Conservation (phyloP, 2,329 filamentous ascomycete species). For the Microcera coccophila region DNA sequence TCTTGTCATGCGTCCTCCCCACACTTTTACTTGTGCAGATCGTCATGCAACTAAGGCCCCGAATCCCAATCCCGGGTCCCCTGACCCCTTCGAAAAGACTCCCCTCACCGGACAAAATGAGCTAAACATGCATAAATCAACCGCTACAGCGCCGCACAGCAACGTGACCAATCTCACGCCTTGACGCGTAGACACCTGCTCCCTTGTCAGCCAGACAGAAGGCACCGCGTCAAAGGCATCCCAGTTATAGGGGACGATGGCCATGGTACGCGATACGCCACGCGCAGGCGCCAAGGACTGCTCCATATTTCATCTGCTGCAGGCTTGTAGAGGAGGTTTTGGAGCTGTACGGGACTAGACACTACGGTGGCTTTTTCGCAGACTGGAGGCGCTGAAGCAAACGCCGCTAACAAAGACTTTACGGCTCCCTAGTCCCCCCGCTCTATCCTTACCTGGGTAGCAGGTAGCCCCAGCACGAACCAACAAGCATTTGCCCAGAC, state of each 20-base stretch:
- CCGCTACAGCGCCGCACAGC: not conserved
- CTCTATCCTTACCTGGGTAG: too few relatives aligned
- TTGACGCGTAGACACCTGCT: not conserved
- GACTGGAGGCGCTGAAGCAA: too few relatives aligned
- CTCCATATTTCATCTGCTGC: constrained; percentile 1
- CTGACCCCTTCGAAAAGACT: not conserved
- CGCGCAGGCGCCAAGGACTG: not conserved
- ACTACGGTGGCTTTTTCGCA: too few relatives aligned
- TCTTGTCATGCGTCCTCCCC: not conserved
- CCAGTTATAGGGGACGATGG: not conserved
- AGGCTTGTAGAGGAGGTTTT: not conserved
- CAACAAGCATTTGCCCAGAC: too few relatives aligned
- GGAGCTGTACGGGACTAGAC: too few relatives aligned
- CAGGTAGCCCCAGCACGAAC: not conserved
- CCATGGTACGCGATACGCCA: not conserved
- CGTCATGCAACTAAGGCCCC: not conserved
- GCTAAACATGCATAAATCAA: not conserved
- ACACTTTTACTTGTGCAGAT: not conserved
- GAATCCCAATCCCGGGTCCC: not conserved
- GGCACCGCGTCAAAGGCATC: not conserved
- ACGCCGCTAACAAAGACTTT: too few relatives aligned
- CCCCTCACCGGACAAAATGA: not conserved
- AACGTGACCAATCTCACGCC: not conserved
- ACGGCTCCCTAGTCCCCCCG: too few relatives aligned
- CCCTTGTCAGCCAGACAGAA: not conserved